Base-by-base conservation (phyloP, 306 rosid genomes). In the Trifolium subterraneum region DNA sequence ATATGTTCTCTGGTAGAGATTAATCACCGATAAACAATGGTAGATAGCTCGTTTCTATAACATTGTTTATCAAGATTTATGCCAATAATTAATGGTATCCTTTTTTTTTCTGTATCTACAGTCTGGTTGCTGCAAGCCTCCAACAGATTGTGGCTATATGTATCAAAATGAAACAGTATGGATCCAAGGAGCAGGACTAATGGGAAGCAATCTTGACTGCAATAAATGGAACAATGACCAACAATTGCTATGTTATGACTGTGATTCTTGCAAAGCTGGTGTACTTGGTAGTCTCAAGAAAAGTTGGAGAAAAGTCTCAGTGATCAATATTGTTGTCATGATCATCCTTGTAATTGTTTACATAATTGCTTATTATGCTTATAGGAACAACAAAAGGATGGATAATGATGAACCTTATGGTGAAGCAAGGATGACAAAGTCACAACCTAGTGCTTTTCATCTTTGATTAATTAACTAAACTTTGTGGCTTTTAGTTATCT, bases 41-140 rank as follows among this genome's bases (percentile, higher is more conserved):
- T 35, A 1, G 38, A 7, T 35, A 35, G 9, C 9, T 35, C 38
- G 1, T 33, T 6, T 7, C 7, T 33, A n/a, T n/a, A n/a, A n/a
- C n/a, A n/a, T n/a, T n/a, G n/a, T n/a, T n/a, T n/a, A n/a, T n/a
- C n/a, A n/a, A n/a, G 38, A 35, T 35, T 35, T 7, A 36, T 36
- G 7, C 9, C 10, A 36, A 7, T 47, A 48, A 48, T 51, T 47
- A 48, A 48, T 51, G 6, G 18, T 51, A 10, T 3, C 27, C 25
- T 8, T 1, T 52, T 52, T 76, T 25, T 25, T 29, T 41, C 11
- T 44, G 0, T 25, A 27, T 76, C 2, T 81, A 67, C 22, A 93
- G 99, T 92, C 99, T 73, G 98, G 99, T 54, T 95, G 99, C 85
- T 95, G 98, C 89, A 95, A 95, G 84, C 98, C 99, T 18, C 98